Percentiles rank a stretch among this genome's conserved stretches.
phyloP scores from a whole-genome alignment of 2,329 filamentous ascomycete species.

The Fusarium papillatum region DNA sequence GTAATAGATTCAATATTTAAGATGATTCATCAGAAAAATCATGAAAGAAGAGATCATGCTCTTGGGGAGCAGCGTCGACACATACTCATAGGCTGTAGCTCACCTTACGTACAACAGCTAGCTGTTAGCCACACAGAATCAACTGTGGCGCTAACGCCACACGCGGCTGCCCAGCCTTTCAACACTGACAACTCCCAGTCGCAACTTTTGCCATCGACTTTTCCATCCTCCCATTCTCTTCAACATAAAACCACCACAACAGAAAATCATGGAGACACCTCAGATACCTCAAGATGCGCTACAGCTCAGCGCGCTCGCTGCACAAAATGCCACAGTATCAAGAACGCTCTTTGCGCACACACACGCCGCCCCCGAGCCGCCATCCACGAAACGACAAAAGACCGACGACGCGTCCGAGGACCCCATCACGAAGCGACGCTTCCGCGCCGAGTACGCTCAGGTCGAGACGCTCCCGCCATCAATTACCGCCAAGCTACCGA shows the following conservation, averaged over 20 bases:
- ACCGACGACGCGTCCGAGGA: conserved; percentile 51
- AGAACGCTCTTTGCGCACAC: conserved; percentile 48
- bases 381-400: conserved; percentile 54
- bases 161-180: conserved; percentile 45
- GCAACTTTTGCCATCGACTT: conserved; percentile 37
- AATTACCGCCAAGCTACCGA: conserved; percentile 84
- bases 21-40: background rate
- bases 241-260: conserved; percentile 13
- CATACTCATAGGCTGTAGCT: conserved; percentile 7
- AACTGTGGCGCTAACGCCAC: conserved; percentile 48
- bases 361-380: conserved; percentile 42
- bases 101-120: conserved; percentile 14
- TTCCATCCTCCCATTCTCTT: conserved; percentile 28
- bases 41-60: background rate
- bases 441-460: conserved; percentile 81
- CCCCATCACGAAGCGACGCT: conserved; percentile 59
- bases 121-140: conserved; percentile 12
- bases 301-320: conserved; percentile 50
- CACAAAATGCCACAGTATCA: conserved; percentile 51
- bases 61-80: conserved; percentile 10
- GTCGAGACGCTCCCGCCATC: conserved; percentile 83
- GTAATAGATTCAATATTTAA: background rate
- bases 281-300: conserved; percentile 49
- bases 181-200: conserved; percentile 17
- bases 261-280: conserved; percentile 50